A percentile compares a stretch with the other conserved stretches of the same genome.
Conservation (phyloP, 345 rosid species). For the Kernera saxatilis region DNA sequence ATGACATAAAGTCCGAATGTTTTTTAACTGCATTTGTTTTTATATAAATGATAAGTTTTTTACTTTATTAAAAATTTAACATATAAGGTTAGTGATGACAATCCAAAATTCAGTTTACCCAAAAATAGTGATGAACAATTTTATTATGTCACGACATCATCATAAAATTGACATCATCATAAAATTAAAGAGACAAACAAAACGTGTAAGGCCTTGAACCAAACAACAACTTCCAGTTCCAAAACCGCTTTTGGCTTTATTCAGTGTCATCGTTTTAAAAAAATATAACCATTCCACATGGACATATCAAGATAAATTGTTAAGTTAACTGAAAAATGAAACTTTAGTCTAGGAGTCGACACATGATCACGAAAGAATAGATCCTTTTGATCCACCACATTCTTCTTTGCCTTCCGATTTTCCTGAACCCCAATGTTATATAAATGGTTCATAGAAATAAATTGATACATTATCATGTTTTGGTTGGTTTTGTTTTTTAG, state of each 20-base stretch:
- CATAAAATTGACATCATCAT: not conserved
- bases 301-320: too few species aligned
- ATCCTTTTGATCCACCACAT: too few species aligned
- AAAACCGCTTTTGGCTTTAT: slow-evolving; percentile 4
- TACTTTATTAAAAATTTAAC: not conserved
- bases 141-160: not conserved
- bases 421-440: too few species aligned
- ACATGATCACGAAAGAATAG: too few species aligned
- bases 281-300: too few species aligned
- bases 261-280: not conserved
- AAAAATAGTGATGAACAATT: not conserved
- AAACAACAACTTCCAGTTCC: not conserved
- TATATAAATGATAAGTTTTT: not conserved
- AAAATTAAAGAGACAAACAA: not conserved
- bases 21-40: not conserved
- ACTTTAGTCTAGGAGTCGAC: too few species aligned
- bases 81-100: not conserved
- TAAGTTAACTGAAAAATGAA: too few species aligned
- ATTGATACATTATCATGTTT: too few species aligned
- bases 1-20: not conserved
- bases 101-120: not conserved
- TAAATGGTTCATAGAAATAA: too few species aligned
- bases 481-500: too few species aligned
- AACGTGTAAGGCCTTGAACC: slow-evolving; percentile 4
- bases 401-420: too few species aligned